A percentile compares a stretch with the other conserved stretches of the same genome.
Evolutionary conservation across 2,329 filamentous ascomycete genomes (phyloP).

Genomic region (Paecilomyces variotii): DNA sequence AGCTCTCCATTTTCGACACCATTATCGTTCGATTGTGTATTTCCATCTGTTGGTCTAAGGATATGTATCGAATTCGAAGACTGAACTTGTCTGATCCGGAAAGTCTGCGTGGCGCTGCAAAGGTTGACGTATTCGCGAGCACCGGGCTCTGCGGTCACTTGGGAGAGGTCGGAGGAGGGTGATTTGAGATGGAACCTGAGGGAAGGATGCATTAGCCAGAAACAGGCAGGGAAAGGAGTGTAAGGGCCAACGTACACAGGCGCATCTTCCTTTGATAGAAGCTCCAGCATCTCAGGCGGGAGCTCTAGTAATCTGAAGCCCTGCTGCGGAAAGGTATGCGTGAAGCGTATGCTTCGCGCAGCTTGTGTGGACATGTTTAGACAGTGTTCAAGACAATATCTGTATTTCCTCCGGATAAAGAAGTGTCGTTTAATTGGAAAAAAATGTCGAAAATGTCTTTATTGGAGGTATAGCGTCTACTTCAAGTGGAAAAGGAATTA

Average conservation of each 20-base stretch:
- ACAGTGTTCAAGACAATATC: background rate
- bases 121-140: slow-evolving; percentile 44
- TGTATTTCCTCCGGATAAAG: no score
- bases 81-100: slow-evolving; percentile 55
- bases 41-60: slow-evolving; percentile 35
- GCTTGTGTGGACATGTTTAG: slow-evolving; percentile 31
- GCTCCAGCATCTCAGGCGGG: slow-evolving; percentile 47
- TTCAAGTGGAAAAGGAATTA: background rate
- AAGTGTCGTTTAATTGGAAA: background rate
- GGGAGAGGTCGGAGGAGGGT: slow-evolving; percentile 16
- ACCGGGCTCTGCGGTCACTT: slow-evolving; percentile 20
- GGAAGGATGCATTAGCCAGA: slow-evolving; percentile 3
- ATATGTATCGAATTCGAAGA: slow-evolving; percentile 58
- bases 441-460: background rate
- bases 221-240: background rate
- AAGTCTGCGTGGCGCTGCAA: slow-evolving; percentile 51
- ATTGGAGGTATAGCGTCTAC: background rate
- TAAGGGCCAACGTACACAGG: slow-evolving; percentile 22
- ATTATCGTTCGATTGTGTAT: slow-evolving; percentile 16
- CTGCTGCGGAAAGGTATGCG: slow-evolving; percentile 38
- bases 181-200: slow-evolving; percentile 38
- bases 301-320: slow-evolving; percentile 54
- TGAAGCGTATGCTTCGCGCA: slow-evolving; percentile 30
- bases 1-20: slow-evolving; percentile 5
- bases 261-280: slow-evolving; percentile 42